These are phyloP conservation scores for Ormosia emarginata DNA, from an alignment of 306 rosid genomes.

Conservation along the genomic window DNA sequence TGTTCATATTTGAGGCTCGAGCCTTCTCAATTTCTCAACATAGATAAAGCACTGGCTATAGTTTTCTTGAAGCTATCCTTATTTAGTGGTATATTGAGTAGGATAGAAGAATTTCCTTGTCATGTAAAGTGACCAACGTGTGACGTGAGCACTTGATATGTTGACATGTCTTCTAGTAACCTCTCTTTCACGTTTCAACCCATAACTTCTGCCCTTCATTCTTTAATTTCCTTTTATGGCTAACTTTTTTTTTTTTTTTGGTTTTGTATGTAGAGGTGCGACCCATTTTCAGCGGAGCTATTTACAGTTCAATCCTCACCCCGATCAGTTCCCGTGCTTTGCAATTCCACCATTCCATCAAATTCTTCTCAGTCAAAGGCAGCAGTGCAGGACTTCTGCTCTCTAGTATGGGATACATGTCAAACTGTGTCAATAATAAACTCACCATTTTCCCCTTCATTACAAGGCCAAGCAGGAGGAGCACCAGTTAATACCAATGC, in stretches of 20 bases:
- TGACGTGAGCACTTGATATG: not conserved
- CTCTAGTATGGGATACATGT: conserved; percentile 79
- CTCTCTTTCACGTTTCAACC: not conserved
- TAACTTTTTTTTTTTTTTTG: not conserved
- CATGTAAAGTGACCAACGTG: not conserved
- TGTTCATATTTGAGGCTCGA: not conserved
- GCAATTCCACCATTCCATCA: conserved; percentile 65
- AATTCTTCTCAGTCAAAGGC: conserved; percentile 70
- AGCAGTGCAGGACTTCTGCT: conserved; percentile 52
- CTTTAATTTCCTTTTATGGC: too few relatives aligned
- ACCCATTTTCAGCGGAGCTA: conserved; percentile 81
- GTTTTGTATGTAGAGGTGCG: conserved; percentile 66
- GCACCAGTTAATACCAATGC: conserved; percentile 40
- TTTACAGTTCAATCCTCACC: conserved; percentile 45
- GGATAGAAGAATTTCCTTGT: not conserved
- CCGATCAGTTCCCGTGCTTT: conserved; percentile 75
- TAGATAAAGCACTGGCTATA: not conserved
- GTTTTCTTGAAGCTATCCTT: not conserved
- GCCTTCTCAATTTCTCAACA: not conserved
- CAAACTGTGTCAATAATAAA: conserved; percentile 61
- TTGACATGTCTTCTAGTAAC: not conserved
- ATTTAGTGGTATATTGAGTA: not conserved
- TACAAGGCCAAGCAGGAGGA: conserved; percentile 59
- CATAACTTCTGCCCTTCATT: not conserved
- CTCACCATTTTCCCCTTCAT: conserved; percentile 81